Conservation (phyloP, 2,329 filamentous ascomycete species). For the Ciborinia camelliae region DNA sequence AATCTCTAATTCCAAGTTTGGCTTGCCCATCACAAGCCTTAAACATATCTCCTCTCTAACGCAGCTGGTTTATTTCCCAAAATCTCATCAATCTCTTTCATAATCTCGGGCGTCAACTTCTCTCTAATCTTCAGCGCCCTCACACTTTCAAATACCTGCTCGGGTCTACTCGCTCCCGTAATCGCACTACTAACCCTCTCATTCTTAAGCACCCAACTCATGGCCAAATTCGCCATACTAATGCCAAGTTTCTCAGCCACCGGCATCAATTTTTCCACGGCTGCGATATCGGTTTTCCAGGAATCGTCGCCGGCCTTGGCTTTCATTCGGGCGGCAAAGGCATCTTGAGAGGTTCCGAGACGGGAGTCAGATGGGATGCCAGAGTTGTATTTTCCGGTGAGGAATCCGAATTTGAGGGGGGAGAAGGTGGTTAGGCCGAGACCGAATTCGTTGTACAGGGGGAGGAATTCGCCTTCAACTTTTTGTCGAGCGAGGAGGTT, state of each 20-base stretch:
- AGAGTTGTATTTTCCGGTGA: slow-evolving; percentile 66
- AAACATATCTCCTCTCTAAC: slow-evolving; percentile 29
- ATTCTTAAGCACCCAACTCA: slow-evolving; percentile 63
- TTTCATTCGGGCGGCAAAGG: slow-evolving; percentile 45
- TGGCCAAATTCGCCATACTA: slow-evolving; percentile 48
- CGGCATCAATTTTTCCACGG: slow-evolving; percentile 56
- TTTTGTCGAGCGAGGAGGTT: slow-evolving; percentile 60
- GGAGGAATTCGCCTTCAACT: slow-evolving; percentile 61
- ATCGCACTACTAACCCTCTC: slow-evolving; percentile 60
- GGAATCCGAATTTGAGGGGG: slow-evolving; percentile 56
- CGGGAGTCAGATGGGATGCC: slow-evolving; percentile 59
- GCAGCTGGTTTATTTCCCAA: slow-evolving; percentile 55
- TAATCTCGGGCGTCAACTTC: slow-evolving; percentile 56
- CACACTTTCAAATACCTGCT: slow-evolving; percentile 60
- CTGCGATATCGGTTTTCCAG: slow-evolving; percentile 55
- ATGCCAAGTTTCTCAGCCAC: slow-evolving; percentile 63
- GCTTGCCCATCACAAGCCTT: neutral
- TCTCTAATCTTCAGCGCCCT: slow-evolving; percentile 51
- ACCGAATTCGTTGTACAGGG: slow-evolving; percentile 57
- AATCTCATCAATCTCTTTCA: slow-evolving; percentile 58
- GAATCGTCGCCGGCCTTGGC: slow-evolving; percentile 45
- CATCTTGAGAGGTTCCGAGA: slow-evolving; percentile 52
- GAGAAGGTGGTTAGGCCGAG: slow-evolving; percentile 62
- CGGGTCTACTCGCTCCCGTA: slow-evolving; percentile 54
- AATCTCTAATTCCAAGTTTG: neutral